phyloP scores from a whole-genome alignment of 1,284 basidiomycete genomes.

The Porogramme epimiltina region DNA sequence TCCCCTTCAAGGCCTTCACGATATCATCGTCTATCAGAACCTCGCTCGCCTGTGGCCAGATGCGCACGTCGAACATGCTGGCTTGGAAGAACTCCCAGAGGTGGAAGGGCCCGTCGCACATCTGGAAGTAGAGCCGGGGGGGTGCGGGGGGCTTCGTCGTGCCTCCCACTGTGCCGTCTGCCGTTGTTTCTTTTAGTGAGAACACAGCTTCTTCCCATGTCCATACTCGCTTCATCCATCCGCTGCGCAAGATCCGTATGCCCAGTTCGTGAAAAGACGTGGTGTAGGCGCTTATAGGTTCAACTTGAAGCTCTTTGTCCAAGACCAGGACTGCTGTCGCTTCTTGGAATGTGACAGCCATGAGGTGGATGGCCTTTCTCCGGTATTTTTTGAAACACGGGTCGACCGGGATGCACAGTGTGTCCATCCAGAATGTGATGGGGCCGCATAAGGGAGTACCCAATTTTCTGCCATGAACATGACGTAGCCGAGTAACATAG shows the following conservation, averaged over 20 bases:
- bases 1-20: too few relatives aligned
- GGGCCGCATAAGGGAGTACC: neutral
- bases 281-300: neutral
- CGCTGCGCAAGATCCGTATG: neutral
- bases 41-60: neutral
- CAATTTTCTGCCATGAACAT: neutral
- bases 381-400: neutral
- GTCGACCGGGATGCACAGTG: constrained; percentile 4
- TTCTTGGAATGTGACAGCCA: neutral
- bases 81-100: too few relatives aligned
- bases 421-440: constrained; percentile 2
- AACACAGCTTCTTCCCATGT: constrained; percentile 1
- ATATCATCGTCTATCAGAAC: too few relatives aligned
- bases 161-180: too few relatives aligned
- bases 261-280: neutral
- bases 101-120: neutral
- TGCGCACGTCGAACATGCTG: too few relatives aligned
- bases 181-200: neutral
- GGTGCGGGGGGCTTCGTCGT: too few relatives aligned
- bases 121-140: constrained; percentile 4
- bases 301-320: neutral
- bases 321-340: constrained; percentile 1
- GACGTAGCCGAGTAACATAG: neutral
- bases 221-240: constrained; percentile 5
- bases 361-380: neutral